Conservation (phyloP, 2,329 filamentous ascomycete genomes). For the Bisporella sp. region DNA sequence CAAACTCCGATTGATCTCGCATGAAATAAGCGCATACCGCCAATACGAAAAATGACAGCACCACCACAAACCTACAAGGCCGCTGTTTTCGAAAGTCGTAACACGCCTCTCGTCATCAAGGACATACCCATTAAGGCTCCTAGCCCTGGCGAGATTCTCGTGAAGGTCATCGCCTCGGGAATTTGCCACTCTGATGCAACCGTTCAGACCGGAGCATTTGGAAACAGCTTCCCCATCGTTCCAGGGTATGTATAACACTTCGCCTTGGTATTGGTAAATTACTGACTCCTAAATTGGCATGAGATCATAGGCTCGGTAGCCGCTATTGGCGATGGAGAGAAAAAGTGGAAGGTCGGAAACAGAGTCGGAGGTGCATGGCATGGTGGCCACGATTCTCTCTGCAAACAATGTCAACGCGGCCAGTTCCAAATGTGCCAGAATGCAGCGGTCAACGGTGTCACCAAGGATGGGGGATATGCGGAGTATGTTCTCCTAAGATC, state of each 20-base stretch:
- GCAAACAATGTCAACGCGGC: constrained; percentile 37
- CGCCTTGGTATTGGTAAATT: constrained; percentile 38
- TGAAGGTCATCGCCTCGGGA: constrained; percentile 59
- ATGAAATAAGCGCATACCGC: no score
- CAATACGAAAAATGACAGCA: no score
- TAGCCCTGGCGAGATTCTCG: constrained; percentile 53
- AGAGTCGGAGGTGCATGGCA: constrained; percentile 35
- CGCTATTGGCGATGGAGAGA: constrained; percentile 34
- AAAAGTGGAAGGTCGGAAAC: constrained; percentile 34
- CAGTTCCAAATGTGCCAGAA: constrained; percentile 36
- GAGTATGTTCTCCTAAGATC: constrained; percentile 32
- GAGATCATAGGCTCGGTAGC: constrained; percentile 3
- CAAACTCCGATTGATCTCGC: no score
- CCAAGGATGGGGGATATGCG: constrained; percentile 39
- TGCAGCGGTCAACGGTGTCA: constrained; percentile 34
- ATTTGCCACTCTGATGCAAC: constrained; percentile 55
- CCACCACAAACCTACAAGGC: no score
- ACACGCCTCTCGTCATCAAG: no score
- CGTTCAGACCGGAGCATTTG: constrained; percentile 27
- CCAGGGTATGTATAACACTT: constrained; percentile 47
- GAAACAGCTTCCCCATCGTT: no score
- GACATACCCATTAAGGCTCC: no score
- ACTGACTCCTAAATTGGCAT: not conserved
- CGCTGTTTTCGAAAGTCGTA: no score
- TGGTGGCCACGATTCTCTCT: constrained; percentile 39